Conservation (phyloP, 176 grass and related monocot species). For the Triticum urartu region DNA sequence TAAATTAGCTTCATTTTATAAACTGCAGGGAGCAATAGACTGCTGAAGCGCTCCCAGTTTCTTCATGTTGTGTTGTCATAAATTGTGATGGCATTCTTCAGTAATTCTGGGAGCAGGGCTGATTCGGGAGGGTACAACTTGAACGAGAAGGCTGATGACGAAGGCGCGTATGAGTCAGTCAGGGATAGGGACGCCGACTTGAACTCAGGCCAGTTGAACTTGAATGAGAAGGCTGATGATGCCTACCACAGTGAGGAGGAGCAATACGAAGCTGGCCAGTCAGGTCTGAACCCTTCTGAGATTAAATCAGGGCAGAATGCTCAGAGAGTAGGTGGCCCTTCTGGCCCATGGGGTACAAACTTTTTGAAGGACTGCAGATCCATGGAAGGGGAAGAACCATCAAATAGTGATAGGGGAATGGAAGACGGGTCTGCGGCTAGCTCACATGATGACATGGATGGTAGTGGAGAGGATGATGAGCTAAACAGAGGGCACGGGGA, state of each 20-base stretch:
- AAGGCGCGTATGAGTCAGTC: constrained; percentile 42
- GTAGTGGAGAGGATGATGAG: constrained; percentile 47
- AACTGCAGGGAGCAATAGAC: constrained; percentile 53
- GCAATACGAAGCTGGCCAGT: constrained; percentile 36
- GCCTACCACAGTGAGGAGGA: constrained; percentile 59
- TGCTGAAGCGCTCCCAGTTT: constrained; percentile 31
- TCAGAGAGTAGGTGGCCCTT: constrained; percentile 33
- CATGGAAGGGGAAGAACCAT: constrained; percentile 30
- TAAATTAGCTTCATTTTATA: constrained; percentile 46
- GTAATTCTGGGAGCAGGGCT: constrained; percentile 72
- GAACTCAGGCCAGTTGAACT: constrained; percentile 63
- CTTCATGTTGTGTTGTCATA: constrained; percentile 40
- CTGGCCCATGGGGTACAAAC: constrained; percentile 66
- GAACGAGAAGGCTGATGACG: constrained; percentile 73
- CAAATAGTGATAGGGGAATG: constrained; percentile 33
- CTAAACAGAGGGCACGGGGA: constrained; percentile 54
- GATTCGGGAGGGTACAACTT: constrained; percentile 71
- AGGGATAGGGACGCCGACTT: constrained; percentile 49
- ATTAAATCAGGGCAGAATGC: constrained; percentile 43
- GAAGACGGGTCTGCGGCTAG: constrained; percentile 38
- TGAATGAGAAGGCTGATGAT: constrained; percentile 74
- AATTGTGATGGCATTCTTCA: constrained; percentile 88
- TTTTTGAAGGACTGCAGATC: constrained; percentile 78
- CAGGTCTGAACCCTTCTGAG: constrained; percentile 26
- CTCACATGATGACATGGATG: constrained; percentile 55